Conservation (phyloP, 2,329 filamentous ascomycete species). For the Clonostachys solani region DNA sequence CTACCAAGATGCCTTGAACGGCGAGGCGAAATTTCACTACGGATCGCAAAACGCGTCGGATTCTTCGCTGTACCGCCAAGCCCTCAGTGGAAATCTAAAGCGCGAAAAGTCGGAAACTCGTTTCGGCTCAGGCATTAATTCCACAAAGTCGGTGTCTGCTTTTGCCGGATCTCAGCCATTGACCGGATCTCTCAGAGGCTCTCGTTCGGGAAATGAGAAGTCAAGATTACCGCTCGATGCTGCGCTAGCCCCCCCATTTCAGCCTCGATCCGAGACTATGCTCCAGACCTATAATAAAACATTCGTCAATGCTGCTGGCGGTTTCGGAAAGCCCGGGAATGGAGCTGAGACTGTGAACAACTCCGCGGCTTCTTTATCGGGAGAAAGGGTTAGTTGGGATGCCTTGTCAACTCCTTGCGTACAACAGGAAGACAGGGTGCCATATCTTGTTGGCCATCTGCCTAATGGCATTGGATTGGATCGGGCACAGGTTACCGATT, state of each 20-base stretch:
- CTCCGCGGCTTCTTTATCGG: too few species aligned
- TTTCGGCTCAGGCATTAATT: constrained; percentile 15
- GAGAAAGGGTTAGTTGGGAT: too few species aligned
- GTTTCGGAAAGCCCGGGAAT: too few species aligned
- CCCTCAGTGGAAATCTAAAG: too few species aligned
- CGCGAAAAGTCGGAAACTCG: constrained; percentile 8
- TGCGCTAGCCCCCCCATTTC: constrained; percentile 44
- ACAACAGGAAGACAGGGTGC: constrained; percentile 12
- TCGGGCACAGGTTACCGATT: constrained; percentile 38
- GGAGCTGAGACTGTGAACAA: too few species aligned
- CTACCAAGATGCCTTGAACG: background rate
- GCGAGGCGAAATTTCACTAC: too few species aligned
- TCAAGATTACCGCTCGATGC: constrained; percentile 37
- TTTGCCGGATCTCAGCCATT: constrained; percentile 10
- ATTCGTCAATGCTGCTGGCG: too few species aligned
- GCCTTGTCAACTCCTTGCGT: too few species aligned
- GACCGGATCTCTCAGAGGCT: constrained; percentile 7
- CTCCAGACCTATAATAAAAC: too few species aligned
- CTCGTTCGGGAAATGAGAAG: constrained; percentile 21
- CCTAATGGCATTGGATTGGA: constrained; percentile 37
- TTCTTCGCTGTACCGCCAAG: too few species aligned
- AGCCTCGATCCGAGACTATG: constrained; percentile 24
- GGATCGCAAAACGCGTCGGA: too few species aligned
- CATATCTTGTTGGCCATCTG: constrained; percentile 52
- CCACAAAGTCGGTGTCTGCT: constrained; percentile 16